Conservation (phyloP, 2,329 filamentous ascomycete species). For the Cladosporium sp. region DNA sequence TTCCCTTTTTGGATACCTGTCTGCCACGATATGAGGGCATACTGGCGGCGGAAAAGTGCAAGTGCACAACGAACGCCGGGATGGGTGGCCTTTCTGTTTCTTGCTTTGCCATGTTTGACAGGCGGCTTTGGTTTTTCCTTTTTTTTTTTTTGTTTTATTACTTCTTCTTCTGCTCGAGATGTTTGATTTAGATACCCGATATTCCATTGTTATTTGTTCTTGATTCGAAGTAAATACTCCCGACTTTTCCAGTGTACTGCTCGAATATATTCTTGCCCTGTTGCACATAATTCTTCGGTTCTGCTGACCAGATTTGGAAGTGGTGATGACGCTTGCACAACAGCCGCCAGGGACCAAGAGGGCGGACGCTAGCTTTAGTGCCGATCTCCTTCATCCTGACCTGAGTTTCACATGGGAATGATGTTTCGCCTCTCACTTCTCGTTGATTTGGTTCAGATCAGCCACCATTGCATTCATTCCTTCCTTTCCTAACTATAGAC, state of each 20-base stretch:
- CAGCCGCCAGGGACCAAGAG: neutral
- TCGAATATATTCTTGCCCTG: neutral
- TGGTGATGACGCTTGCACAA: constrained; percentile 2
- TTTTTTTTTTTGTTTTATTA: neutral
- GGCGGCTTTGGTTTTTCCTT: neutral
- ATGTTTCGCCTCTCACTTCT: constrained; percentile 5
- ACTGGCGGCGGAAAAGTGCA: neutral
- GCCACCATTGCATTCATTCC: neutral
- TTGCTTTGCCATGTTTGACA: neutral
- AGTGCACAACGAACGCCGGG: neutral
- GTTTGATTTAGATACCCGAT: constrained; percentile 16
- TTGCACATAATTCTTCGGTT: neutral
- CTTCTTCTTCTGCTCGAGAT: constrained; percentile 4
- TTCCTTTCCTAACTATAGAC: neutral
- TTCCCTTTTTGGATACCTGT: neutral
- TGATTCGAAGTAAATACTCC: neutral
- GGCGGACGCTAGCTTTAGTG: neutral
- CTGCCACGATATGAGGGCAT: neutral
- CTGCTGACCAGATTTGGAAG: neutral
- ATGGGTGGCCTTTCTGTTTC: neutral
- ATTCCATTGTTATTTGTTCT: constrained; percentile 2
- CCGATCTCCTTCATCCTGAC: constrained; percentile 10
- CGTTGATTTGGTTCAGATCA: neutral
- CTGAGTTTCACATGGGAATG: constrained; percentile 10
- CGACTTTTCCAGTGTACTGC: neutral